Evolutionary conservation across 768 basidiomycete genomes (phyloP).

Genomic region (Daedaleopsis nitida): DNA sequence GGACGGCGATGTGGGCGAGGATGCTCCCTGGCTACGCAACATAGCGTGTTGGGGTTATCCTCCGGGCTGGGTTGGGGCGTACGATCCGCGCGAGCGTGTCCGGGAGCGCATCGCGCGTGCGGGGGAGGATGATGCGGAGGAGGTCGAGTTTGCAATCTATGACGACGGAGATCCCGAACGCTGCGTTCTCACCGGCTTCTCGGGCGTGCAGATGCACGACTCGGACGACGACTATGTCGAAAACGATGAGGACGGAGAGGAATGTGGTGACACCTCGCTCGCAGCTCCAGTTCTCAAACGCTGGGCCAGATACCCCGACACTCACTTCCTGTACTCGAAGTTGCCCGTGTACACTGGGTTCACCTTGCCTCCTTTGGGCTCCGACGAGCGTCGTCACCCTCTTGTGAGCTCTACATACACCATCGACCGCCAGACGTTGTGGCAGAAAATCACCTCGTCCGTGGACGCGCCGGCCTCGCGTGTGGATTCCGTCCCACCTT

Average conservation of each 20-base stretch:
- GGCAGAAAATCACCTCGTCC: slow-evolving; percentile 38
- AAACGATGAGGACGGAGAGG: too few relatives aligned
- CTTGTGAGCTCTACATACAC: slow-evolving; percentile 34
- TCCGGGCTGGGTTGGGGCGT: slow-evolving; percentile 58
- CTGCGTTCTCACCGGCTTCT: slow-evolving; percentile 1
- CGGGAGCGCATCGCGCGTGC: slow-evolving; percentile 46
- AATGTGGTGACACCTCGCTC: background rate
- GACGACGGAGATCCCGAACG: slow-evolving; percentile 19
- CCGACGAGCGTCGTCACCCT: background rate
- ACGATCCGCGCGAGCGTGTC: slow-evolving; percentile 57
- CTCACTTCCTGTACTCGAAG: slow-evolving; percentile 57
- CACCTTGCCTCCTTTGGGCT: slow-evolving; percentile 32
- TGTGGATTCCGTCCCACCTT: too few relatives aligned
- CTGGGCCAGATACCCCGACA: slow-evolving; percentile 66
- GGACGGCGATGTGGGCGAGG: slow-evolving; percentile 39
- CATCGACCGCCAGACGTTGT: slow-evolving; percentile 40
- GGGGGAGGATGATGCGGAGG: slow-evolving; percentile 16
- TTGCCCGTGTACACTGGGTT: slow-evolving; percentile 54
- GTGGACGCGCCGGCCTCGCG: background rate
- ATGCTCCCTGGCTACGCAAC: slow-evolving; percentile 53
- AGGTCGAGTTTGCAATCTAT: slow-evolving; percentile 15
- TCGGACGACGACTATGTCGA: background rate
- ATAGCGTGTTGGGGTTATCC: slow-evolving; percentile 80
- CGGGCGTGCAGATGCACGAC: background rate
- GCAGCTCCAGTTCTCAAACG: slow-evolving; percentile 30